Percentiles rank a stretch among this genome's conserved stretches.
Conservation (phyloP, 108 stramenopile species). For the Conticribra guillardii region DNA sequence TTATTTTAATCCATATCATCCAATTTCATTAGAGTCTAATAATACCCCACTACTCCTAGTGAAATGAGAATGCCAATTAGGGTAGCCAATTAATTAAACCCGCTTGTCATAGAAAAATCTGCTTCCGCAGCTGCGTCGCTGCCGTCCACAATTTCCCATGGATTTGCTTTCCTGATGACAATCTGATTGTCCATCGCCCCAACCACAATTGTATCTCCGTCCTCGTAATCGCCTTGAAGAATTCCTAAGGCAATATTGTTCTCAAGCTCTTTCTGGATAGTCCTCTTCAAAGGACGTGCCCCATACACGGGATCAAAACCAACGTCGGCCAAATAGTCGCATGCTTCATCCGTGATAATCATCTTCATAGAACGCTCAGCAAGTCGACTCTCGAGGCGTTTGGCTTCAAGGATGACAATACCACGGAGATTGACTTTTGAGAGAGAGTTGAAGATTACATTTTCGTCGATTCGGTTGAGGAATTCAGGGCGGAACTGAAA, state of each 20-base stretch:
- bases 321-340: constrained; percentile 79
- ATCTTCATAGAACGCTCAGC: constrained; percentile 74
- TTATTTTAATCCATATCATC: no score
- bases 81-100: background rate
- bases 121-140: constrained; percentile 11
- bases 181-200: constrained; percentile 38
- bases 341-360: constrained; percentile 67
- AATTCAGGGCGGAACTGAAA: constrained; percentile 96
- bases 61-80: no score
- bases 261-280: constrained; percentile 95
- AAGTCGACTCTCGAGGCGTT: constrained; percentile 73
- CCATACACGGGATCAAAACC: constrained; percentile 97
- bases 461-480: constrained; percentile 97
- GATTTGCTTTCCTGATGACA: constrained; percentile 38
- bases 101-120: background rate
- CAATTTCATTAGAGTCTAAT: no score
- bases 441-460: constrained; percentile 96
- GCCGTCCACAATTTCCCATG: constrained; percentile 22
- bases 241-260: constrained; percentile 90
- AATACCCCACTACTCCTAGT: no score
- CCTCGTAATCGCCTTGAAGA: constrained; percentile 71
- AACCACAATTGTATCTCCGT: constrained; percentile 83
- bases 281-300: constrained; percentile 95
- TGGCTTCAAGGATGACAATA: constrained; percentile 86
- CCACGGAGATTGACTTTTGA: constrained; percentile 79